Percentiles rank a stretch among this genome's conserved stretches.
These are phyloP conservation scores for Colletotrichum cordylinicola DNA, from an alignment of 2,329 filamentous ascomycete species.

Conservation along the genomic window DNA sequence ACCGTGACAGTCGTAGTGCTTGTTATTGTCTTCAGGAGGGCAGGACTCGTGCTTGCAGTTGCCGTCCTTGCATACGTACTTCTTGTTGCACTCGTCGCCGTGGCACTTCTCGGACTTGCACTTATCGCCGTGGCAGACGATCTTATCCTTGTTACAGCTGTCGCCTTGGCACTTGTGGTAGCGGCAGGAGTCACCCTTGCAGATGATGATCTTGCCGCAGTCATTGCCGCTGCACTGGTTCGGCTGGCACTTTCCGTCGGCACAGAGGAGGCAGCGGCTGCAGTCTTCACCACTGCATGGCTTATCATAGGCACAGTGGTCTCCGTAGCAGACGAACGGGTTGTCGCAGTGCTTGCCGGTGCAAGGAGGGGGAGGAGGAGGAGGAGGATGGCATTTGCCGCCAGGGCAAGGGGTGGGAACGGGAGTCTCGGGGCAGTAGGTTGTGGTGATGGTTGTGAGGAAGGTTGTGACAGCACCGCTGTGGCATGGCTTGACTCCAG, in stretches of 20 bases:
- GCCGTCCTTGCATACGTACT: constrained; percentile 26
- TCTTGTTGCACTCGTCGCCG: constrained; percentile 30
- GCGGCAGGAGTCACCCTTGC: constrained; percentile 1
- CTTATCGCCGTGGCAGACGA: constrained; percentile 17
- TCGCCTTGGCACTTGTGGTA: constrained; percentile 8
- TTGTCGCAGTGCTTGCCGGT: neutral
- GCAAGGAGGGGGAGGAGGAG: constrained; percentile 13
- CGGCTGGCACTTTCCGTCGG: constrained; percentile 15
- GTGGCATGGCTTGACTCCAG: neutral
- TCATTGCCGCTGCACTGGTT: constrained; percentile 21
- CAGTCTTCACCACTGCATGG: constrained; percentile 14
- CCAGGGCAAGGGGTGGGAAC: neutral
- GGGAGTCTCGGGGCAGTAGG: constrained; percentile 1
- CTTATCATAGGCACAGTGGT: constrained; percentile 30
- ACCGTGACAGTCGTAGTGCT: constrained; percentile 39
- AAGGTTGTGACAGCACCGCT: neutral
- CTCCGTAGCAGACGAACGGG: constrained; percentile 16
- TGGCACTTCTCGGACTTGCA: constrained; percentile 35
- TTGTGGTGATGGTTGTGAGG: constrained; percentile 6
- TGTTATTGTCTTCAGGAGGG: constrained; percentile 25
- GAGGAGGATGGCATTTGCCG: neutral
- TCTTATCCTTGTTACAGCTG: constrained; percentile 9
- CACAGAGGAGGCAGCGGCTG: constrained; percentile 30
- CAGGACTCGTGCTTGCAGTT: constrained; percentile 28
- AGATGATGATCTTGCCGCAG: neutral